These are phyloP conservation scores for Cenchrus purpureus DNA, from an alignment of 176 grass and related monocot genomes.

Conservation along the genomic window DNA sequence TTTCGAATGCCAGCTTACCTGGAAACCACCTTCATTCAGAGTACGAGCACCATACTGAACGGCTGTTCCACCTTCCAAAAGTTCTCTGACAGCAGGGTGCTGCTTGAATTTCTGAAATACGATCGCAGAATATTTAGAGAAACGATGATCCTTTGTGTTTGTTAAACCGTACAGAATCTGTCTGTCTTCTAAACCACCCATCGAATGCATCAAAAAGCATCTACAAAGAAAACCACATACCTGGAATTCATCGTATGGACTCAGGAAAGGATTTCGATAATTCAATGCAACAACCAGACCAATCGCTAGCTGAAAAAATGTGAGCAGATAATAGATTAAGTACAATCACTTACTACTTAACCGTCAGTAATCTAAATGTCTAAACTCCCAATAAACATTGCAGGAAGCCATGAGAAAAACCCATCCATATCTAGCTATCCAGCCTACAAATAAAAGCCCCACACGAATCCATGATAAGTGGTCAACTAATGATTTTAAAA, in stretches of 20 bases:
- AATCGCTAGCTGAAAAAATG: slow-evolving; percentile 74
- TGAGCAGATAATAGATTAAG: slow-evolving; percentile 34
- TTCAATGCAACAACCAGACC: slow-evolving; percentile 89
- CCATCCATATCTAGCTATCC: not conserved
- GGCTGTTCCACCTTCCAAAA: slow-evolving; percentile 83
- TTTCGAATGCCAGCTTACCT: slow-evolving; percentile 50
- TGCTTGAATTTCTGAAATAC: slow-evolving; percentile 89
- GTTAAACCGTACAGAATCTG: not conserved
- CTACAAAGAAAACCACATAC: slow-evolving; percentile 40
- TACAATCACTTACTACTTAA: slow-evolving; percentile 9
- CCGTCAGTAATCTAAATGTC: not conserved
- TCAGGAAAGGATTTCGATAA: slow-evolving; percentile 93
- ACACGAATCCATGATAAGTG: not conserved
- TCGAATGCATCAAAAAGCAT: not conserved
- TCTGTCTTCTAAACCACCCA: not conserved
- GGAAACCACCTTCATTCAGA: slow-evolving; percentile 98
- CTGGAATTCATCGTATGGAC: slow-evolving; percentile 96
- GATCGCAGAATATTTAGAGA: slow-evolving; percentile 4
- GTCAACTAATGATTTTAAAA: not conserved
- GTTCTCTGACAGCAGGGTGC: slow-evolving; percentile 69
- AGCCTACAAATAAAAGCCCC: not conserved
- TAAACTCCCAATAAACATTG: not conserved
- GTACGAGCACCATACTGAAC: slow-evolving; percentile 92
- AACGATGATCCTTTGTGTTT: not conserved
- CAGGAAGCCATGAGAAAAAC: not conserved